Conservation (phyloP, 2,329 filamentous ascomycete species). For the Rhynchosporium secalis region DNA sequence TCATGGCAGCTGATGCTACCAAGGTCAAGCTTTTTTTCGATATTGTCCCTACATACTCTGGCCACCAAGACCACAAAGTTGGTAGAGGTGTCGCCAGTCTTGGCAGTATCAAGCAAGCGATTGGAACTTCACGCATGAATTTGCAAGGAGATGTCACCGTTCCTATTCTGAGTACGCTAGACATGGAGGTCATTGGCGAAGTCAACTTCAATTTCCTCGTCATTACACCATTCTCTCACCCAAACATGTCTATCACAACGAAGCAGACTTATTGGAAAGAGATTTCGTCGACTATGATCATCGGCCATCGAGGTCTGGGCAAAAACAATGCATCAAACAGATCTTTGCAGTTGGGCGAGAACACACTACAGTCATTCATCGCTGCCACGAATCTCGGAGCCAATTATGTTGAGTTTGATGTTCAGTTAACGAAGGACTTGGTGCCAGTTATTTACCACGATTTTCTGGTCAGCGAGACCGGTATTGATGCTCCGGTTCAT, state of each 20-base stretch:
- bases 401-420: constrained; percentile 76
- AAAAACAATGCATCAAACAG: constrained; percentile 85
- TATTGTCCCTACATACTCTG: constrained; percentile 92
- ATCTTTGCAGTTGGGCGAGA: constrained; percentile 92
- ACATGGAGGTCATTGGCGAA: constrained; percentile 86
- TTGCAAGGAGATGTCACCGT: constrained; percentile 90
- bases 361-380: constrained; percentile 94
- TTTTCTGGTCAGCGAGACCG: constrained; percentile 95
- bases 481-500: constrained; percentile 94
- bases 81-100: constrained; percentile 87
- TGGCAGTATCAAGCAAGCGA: constrained; percentile 77
- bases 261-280: constrained; percentile 97
- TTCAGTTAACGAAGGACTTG: constrained; percentile 97
- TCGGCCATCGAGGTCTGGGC: constrained; percentile 73
- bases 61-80: constrained; percentile 82
- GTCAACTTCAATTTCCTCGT: constrained; percentile 97
- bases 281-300: constrained; percentile 81
- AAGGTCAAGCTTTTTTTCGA: constrained; percentile 93
- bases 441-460: constrained; percentile 99
- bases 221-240: constrained; percentile 91
- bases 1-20: constrained; percentile 73
- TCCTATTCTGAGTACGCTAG: constrained; percentile 72
- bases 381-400: constrained; percentile 90
- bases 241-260: constrained; percentile 88
- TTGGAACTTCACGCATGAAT: constrained; percentile 86